phyloP scores from a whole-genome alignment of 441 rosid species.

The Gossypium laxum region DNA sequence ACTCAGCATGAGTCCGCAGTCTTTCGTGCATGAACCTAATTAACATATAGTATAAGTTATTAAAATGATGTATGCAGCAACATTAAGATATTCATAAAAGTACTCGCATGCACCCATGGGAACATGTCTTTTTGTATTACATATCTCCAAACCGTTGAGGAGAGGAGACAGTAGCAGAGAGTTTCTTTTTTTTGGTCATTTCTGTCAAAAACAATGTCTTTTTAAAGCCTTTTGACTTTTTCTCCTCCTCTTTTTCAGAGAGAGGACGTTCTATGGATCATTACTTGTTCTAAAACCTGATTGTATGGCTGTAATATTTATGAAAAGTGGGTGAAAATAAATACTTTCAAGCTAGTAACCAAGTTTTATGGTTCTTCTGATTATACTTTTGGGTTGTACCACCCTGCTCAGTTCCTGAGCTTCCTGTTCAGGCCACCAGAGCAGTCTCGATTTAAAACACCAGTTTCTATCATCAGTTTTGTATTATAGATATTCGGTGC shows the following conservation, averaged over 20 bases:
- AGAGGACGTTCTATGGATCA: background rate
- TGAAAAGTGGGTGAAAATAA: background rate
- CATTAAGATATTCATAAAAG: constrained; percentile 6
- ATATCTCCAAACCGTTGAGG: background rate
- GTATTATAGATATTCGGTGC: background rate
- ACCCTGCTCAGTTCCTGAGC: background rate
- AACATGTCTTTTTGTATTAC: background rate
- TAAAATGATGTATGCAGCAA: constrained; percentile 6
- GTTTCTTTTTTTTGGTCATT: background rate
- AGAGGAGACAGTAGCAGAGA: background rate
- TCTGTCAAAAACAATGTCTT: background rate
- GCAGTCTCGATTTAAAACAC: background rate
- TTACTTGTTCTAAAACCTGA: background rate
- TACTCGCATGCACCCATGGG: background rate
- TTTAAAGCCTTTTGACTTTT: background rate
- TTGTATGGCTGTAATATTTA: background rate
- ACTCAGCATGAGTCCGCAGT: constrained; percentile 93
- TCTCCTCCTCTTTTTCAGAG: background rate
- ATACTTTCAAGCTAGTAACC: background rate
- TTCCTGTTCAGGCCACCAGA: background rate
- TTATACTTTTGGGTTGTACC: background rate
- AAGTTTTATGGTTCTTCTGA: background rate
- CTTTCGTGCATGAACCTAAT: constrained; percentile 98
- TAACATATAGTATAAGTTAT: constrained; percentile 13
- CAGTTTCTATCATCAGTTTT: background rate